phyloP scores from a whole-genome alignment of 78 protist genomes.

The Monosiga brevicollis region DNA sequence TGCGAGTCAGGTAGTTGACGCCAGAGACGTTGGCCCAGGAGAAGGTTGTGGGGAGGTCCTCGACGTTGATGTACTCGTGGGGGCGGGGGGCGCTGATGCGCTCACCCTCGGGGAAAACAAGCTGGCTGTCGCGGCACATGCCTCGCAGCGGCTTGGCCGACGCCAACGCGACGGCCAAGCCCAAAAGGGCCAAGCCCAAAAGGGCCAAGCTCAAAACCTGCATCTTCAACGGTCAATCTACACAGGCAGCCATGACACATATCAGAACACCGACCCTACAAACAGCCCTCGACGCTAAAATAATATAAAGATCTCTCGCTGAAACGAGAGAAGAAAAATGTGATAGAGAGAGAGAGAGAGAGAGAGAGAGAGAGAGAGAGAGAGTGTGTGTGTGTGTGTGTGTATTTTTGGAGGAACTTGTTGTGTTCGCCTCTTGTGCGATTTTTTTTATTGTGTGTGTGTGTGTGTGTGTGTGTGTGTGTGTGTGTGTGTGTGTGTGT shows the following conservation, averaged over 20 bases:
- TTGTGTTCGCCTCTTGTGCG: not conserved
- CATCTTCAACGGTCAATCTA: no score
- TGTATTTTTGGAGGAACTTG: not conserved
- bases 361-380: not conserved
- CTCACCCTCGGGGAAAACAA: no score
- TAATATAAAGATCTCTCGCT: not conserved
- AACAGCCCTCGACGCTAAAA: not conserved
- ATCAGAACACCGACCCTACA: not conserved
- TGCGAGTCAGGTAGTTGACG: constrained; percentile 34
- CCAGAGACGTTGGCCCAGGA: constrained; percentile 56
- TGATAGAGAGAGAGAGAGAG: not conserved
- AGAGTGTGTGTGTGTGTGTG: not conserved
- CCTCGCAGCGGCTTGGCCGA: no score
- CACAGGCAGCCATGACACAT: no score
- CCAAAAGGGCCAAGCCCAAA: no score
- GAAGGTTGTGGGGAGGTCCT: constrained; percentile 21
- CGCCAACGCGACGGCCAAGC: no score
- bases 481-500: not conserved
- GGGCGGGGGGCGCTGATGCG: constrained; percentile 20
- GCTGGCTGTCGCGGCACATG: no score
- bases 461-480: not conserved
- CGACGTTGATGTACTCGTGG: constrained; percentile 15
- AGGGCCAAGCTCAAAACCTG: no score
- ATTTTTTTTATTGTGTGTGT: not conserved
- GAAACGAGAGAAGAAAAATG: not conserved